phyloP scores from a whole-genome alignment of 768 basidiomycete genomes.

The Phlegmacium glaucopus region DNA sequence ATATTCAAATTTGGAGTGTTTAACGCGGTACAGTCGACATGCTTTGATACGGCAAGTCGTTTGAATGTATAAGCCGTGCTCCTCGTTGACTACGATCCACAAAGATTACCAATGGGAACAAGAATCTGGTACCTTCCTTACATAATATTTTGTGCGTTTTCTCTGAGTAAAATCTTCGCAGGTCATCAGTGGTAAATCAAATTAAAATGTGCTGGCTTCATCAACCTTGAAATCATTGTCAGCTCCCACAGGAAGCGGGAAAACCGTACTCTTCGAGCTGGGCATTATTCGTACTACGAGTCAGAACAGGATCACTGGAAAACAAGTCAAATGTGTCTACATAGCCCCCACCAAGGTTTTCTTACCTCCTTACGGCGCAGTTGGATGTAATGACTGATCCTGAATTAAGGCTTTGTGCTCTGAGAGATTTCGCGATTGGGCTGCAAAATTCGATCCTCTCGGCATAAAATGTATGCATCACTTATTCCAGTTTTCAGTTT shows the following conservation, averaged over 20 bases:
- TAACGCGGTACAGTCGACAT: conserved; percentile 87
- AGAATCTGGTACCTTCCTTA: conserved; percentile 56
- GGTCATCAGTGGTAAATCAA: conserved; percentile 65
- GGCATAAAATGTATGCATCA: conserved; percentile 66
- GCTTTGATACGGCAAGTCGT: conserved; percentile 66
- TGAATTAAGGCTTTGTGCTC: conserved; percentile 73
- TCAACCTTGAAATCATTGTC: conserved; percentile 6
- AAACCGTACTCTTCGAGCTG: conserved; percentile 93
- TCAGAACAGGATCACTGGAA: conserved; percentile 31
- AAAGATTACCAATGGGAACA: conserved; percentile 57
- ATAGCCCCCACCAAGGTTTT: conserved; percentile 88
- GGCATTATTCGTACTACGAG: conserved; percentile 75
- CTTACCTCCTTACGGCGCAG: not conserved
- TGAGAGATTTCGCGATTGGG: conserved; percentile 85
- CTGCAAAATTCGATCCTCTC: conserved; percentile 68
- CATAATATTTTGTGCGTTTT: not conserved
- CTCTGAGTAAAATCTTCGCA: conserved; percentile 20
- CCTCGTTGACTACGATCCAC: not conserved
- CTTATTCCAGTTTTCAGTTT: not conserved
- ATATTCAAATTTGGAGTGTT: conserved; percentile 89
- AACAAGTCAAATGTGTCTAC: conserved; percentile 74
- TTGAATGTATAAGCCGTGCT: not conserved
- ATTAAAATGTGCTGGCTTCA: conserved; percentile 1
- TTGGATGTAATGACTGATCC: not conserved
- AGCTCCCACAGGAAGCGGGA: conserved; percentile 97